phyloP scores from a whole-genome alignment of 2,329 filamentous ascomycete species.

The Trichoderma pleuroti region DNA sequence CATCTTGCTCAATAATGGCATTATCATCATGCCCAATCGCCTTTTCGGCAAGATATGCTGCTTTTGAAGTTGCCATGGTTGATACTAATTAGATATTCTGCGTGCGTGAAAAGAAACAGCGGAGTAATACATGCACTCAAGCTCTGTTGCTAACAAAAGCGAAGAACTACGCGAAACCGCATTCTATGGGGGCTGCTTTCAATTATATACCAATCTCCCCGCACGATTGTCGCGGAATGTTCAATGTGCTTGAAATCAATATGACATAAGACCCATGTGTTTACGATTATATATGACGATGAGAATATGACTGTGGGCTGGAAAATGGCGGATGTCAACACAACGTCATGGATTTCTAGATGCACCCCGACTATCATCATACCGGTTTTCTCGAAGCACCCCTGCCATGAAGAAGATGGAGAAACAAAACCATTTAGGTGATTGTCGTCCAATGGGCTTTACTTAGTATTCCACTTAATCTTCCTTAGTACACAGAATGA shows the following conservation, averaged over 20 bases:
- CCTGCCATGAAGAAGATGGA: not conserved
- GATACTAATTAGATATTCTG: not conserved
- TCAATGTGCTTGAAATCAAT: not conserved
- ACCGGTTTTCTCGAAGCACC: not conserved
- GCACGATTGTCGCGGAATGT: not conserved
- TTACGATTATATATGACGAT: not conserved
- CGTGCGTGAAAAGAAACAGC: not conserved
- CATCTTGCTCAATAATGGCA: slow-evolving; percentile 63
- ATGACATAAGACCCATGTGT: not conserved
- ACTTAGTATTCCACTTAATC: not conserved
- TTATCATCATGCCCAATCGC: slow-evolving; percentile 67
- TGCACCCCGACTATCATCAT: not conserved
- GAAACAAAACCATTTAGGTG: not conserved
- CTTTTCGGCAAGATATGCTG: slow-evolving; percentile 65
- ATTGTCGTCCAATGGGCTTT: not conserved
- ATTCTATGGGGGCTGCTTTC: not conserved
- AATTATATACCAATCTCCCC: not conserved
- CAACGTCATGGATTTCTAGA: not conserved
- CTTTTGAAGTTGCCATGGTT: slow-evolving; percentile 45
- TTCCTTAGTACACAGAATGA: too few relatives aligned
- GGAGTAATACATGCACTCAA: not conserved
- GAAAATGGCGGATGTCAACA: not conserved
- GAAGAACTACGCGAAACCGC: not conserved
- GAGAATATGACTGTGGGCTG: not conserved
- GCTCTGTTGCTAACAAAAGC: not conserved